Evolutionary conservation across 345 rosid genomes (phyloP).

Genomic region (Melaleuca quinquenervia): DNA sequence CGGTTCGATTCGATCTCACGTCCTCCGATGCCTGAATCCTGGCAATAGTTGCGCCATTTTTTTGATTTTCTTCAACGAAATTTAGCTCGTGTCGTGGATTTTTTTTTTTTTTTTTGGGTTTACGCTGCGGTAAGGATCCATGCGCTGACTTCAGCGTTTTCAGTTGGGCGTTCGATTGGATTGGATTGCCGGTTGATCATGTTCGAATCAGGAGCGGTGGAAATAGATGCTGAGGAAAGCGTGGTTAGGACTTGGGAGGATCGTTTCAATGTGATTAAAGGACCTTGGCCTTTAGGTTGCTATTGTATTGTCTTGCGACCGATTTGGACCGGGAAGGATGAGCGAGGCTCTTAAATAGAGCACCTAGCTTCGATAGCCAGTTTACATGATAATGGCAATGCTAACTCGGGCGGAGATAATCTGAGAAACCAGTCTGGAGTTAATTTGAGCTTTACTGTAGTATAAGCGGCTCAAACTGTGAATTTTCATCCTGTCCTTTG

Average conservation of each 20-base stretch:
- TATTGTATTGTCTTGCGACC: too few relatives aligned
- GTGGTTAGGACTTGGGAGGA: background rate
- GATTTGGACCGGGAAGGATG: too few relatives aligned
- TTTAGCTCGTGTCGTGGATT: background rate
- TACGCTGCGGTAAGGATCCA: background rate
- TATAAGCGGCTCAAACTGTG: background rate
- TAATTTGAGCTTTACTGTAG: background rate
- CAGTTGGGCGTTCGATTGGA: background rate
- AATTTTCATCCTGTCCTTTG: background rate
- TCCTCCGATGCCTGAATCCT: background rate
- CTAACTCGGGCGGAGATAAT: background rate
- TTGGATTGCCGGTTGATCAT: background rate
- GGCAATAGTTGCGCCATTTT: background rate
- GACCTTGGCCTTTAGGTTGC: background rate
- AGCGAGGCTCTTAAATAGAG: background rate
- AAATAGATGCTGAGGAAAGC: background rate
- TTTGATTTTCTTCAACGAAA: accelerated
- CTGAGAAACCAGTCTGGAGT: background rate
- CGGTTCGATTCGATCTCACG: background rate
- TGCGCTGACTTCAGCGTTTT: background rate
- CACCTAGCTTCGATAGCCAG: background rate
- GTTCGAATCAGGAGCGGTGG: background rate
- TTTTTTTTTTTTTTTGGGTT: background rate
- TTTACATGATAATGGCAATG: background rate
- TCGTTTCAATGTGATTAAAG: background rate